Base-by-base conservation (phyloP, 1,139 yeast genomes). In the Kurtzmaniella quercitrusa region DNA sequence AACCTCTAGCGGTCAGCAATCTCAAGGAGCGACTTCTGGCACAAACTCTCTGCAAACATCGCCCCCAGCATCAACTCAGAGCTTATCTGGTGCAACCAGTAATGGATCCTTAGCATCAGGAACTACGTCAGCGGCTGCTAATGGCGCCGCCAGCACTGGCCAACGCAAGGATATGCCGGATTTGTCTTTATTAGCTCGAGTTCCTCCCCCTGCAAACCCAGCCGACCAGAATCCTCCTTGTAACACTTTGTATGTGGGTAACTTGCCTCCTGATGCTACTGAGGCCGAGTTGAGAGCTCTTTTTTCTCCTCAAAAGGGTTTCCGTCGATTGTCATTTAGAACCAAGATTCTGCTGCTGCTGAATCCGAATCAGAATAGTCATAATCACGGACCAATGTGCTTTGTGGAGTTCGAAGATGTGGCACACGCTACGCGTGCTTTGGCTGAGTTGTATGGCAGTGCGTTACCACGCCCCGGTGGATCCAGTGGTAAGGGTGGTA, bases 161-260 rank as follows among this genome's bases (percentile, higher is more conserved):
- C 18, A 14, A 30, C 50, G 23, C 37, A 71, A 66, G 48, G 76
- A 68, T 50, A 71, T 84, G n/a, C 88, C 88, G 11, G 93, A 85
- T 57, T 69, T 84, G 50, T 81, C 88, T 1, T 65, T 84, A 39
- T 65, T 85, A 39, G 88, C 91, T 0, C 66, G 88, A 48, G 88
- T 91, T 19, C 91, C 96, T 32, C 96, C 97, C 1, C 98, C 98
- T 3, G 96, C 96, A 2, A 93, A 93, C 55, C 98, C 98, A 1
- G 98, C 98, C 2, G 98, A 93, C 64, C 98, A 93, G 65, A 93
- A 93, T 57, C 98, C 98, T 8, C 98, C 98, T 6, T 93, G 98
- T 68, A 93, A 93, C 61, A 93, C 98, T 0, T 71, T 93, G 45
- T 93, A 93, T 56, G 98, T 93, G 41, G 98, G 98, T 18, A 93